These are phyloP conservation scores for Alternaria atra DNA, from an alignment of 2,329 filamentous ascomycete genomes.

Conservation along the genomic window DNA sequence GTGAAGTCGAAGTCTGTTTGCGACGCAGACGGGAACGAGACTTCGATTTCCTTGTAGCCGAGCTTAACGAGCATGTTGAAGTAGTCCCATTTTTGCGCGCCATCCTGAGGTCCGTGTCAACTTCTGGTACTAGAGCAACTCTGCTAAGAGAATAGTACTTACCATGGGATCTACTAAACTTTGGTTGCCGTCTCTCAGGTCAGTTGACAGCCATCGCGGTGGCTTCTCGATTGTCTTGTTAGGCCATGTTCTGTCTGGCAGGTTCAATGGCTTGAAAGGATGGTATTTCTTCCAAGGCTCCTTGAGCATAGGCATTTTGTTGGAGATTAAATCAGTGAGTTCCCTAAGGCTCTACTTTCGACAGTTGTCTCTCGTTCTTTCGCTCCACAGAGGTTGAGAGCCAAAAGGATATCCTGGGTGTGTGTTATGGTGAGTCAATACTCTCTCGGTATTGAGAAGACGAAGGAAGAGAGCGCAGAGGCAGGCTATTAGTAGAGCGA, in stretches of 20 bases:
- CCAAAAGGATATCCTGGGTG: not conserved
- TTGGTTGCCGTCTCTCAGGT: slow-evolving; percentile 93
- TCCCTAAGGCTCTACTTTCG: not conserved
- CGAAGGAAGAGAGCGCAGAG: not conserved
- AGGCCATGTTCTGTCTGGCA: slow-evolving; percentile 83
- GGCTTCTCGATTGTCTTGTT: slow-evolving; percentile 82
- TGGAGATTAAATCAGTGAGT: not conserved
- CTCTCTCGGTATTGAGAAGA: not conserved
- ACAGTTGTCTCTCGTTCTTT: not conserved
- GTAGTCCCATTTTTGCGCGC: slow-evolving; percentile 93
- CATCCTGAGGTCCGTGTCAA: slow-evolving; percentile 66
- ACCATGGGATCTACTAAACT: slow-evolving; percentile 93
- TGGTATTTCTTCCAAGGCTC: slow-evolving; percentile 82
- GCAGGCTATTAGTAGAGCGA: slow-evolving; percentile 7
- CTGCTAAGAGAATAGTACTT: slow-evolving; percentile 39
- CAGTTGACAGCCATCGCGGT: slow-evolving; percentile 89
- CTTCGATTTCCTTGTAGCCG: slow-evolving; percentile 97
- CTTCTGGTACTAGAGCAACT: not conserved
- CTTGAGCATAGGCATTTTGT: slow-evolving; percentile 66
- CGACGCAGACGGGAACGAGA: slow-evolving; percentile 93
- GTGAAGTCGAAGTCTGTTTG: slow-evolving; percentile 98
- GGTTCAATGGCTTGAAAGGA: slow-evolving; percentile 70
- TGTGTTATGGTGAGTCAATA: not conserved
- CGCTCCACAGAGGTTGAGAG: not conserved
- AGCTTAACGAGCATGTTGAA: slow-evolving; percentile 93